Base-by-base conservation (phyloP, 441 rosid species). In the Pelargonium cotyledonis region DNA sequence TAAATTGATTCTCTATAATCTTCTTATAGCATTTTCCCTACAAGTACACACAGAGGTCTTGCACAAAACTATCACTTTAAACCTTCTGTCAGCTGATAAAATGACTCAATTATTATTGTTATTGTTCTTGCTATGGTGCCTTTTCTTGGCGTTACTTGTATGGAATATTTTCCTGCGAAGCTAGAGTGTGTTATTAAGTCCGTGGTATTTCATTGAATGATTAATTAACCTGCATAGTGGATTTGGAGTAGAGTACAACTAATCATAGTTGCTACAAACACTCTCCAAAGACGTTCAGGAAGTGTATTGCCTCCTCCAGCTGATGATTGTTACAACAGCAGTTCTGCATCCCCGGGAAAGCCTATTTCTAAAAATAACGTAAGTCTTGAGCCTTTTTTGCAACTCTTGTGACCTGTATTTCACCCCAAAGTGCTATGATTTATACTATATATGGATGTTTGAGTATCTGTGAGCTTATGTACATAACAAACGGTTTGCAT, bases 231-330 rank as follows among this genome's bases (percentile, higher is more conserved):
- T n/a, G 8, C 61, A 8, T 75, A 73, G 14, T 80, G 77, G 40
- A 69, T 69, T 69, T 73, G 40, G 86, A 85, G 80, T 67, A 85
- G 88, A 75, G 88, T 85, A 67, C 87, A 85, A 72, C 89, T 85
- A 75, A 79, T 88, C 68, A 83, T 88, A 19, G 87, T 85, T 75
- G 77, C 83, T 70, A 76, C 86, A 71, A 85, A 67, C 63, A 80
- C 74, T 75, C 46, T 76, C 74, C 80, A 77, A 67, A 70, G 85
- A 40, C 83, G 82, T 18, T 70, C 90, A 9, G 92, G 92, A 67
- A 81, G 72, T 76, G 75, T 75, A 71, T 72, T 88, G 76, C 92
- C 92, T 66, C 88, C 90, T 0, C 90, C 92, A 2, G 8, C 80
- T 29, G 90, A 85, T 81, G 88, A 84, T 73, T 78, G 77, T 72